Percentiles rank a stretch among this genome's conserved stretches.
These are phyloP conservation scores for Verticillium nubilum DNA, from an alignment of 2,329 filamentous ascomycete genomes.

Conservation along the genomic window DNA sequence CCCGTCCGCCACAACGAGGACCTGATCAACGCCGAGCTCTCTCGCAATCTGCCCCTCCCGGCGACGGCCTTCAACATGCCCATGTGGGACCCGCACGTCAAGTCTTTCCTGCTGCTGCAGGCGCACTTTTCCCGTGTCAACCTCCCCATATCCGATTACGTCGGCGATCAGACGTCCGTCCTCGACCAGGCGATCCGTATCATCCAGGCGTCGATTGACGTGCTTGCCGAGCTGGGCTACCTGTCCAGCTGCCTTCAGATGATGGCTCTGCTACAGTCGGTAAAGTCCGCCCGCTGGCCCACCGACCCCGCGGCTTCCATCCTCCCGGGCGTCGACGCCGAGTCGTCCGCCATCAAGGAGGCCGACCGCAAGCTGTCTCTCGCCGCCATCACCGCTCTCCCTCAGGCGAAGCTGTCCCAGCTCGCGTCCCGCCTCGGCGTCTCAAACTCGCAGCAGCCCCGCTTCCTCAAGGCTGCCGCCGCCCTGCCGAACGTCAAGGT, in stretches of 20 bases:
- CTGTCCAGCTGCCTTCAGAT: constrained; percentile 73
- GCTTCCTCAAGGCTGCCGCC: constrained; percentile 54
- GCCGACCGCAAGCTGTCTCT: constrained; percentile 32
- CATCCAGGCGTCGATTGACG: constrained; percentile 89
- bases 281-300: constrained; percentile 92
- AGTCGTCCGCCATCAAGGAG: constrained; percentile 32
- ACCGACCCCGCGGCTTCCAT: constrained; percentile 74
- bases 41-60: constrained; percentile 67
- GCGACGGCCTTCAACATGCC: constrained; percentile 63
- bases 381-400: constrained; percentile 32
- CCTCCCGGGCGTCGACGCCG: constrained; percentile 62
- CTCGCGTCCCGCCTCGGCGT: constrained; percentile 49
- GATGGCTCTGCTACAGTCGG: constrained; percentile 80
- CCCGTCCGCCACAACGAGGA: constrained; percentile 98
- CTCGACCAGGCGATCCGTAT: constrained; percentile 96
- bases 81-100: constrained; percentile 98
- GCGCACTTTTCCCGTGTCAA: constrained; percentile 91
- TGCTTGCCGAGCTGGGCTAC: constrained; percentile 83
- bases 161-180: constrained; percentile 85
- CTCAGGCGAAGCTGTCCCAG: constrained; percentile 28
- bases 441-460: constrained; percentile 32
- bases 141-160: constrained; percentile 93
- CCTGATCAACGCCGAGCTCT: constrained; percentile 88
- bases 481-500: constrained; percentile 66
- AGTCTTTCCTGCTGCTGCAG: constrained; percentile 88